phyloP scores from a whole-genome alignment of 2,329 filamentous ascomycete species.

The Aschersonia sp. region DNA sequence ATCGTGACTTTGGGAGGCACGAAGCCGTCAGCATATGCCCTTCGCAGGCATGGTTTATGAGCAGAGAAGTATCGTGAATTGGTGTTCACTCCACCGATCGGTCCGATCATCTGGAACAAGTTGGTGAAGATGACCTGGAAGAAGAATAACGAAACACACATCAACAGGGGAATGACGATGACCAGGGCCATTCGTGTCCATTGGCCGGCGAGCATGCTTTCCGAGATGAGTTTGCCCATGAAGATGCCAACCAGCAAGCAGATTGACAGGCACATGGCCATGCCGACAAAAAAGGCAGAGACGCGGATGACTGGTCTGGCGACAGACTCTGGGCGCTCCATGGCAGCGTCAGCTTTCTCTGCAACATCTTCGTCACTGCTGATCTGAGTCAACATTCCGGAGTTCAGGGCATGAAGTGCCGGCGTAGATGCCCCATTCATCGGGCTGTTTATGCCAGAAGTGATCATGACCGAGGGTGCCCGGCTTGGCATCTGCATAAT shows the following conservation, averaged over 20 bases:
- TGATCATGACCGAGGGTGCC: slow-evolving; percentile 5
- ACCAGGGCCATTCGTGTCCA: slow-evolving; percentile 23
- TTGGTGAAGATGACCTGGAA: slow-evolving; percentile 26
- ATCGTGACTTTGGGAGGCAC: slow-evolving; percentile 18
- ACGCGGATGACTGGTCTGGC: slow-evolving; percentile 22
- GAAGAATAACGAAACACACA: slow-evolving; percentile 22
- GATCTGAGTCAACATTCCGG: slow-evolving; percentile 2
- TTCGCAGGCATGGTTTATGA: slow-evolving; percentile 17
- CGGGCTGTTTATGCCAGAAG: slow-evolving; percentile 7
- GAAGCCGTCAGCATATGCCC: slow-evolving; percentile 17
- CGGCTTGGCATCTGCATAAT: slow-evolving; percentile 7
- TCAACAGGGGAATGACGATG: slow-evolving; percentile 19
- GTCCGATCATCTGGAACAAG: slow-evolving; percentile 32
- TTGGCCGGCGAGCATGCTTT: slow-evolving; percentile 21
- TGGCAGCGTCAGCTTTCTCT: slow-evolving; percentile 8
- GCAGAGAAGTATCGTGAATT: slow-evolving; percentile 31
- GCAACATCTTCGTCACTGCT: slow-evolving; percentile 11
- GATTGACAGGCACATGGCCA: slow-evolving; percentile 21
- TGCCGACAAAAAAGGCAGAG: slow-evolving; percentile 22
- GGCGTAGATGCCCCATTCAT: slow-evolving; percentile 7
- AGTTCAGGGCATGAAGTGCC: slow-evolving; percentile 7
- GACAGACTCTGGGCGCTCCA: slow-evolving; percentile 21
- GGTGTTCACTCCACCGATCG: slow-evolving; percentile 25
- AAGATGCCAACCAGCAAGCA: slow-evolving; percentile 23
- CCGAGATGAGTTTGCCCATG: slow-evolving; percentile 20